These are phyloP conservation scores for Umbelopsis sp. DNA, from an alignment of 371 early-diverging fungal genomes.

Conservation along the genomic window DNA sequence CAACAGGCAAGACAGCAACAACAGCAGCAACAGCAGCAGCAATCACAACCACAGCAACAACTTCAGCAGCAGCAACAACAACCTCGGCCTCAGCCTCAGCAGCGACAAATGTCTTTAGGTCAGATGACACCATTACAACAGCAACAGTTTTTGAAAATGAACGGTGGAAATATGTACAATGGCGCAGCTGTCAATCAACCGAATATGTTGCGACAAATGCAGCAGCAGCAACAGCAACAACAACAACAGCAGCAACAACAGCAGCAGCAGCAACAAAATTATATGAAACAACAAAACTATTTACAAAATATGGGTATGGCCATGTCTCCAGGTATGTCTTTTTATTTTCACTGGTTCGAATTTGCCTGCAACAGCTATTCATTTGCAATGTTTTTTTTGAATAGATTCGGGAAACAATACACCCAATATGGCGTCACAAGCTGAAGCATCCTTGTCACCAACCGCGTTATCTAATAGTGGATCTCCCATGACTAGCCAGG, in stretches of 20 bases:
- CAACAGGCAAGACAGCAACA: slow-evolving; percentile 25
- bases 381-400: background rate
- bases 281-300: slow-evolving; percentile 12
- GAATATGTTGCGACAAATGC: slow-evolving; percentile 10
- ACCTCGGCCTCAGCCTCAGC: background rate
- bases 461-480: background rate
- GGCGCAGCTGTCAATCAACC: background rate
- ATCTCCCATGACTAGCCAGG: slow-evolving; percentile 13
- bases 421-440: slow-evolving; percentile 1
- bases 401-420: background rate
- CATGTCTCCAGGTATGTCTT: background rate
- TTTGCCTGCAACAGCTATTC: background rate
- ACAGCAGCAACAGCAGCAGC: slow-evolving; percentile 6
- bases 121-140: slow-evolving; percentile 12
- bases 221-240: slow-evolving; percentile 9
- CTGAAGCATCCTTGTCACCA: slow-evolving; percentile 2
- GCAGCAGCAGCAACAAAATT: slow-evolving; percentile 3
- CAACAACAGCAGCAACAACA: background rate
- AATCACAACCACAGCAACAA: slow-evolving; percentile 19
- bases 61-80: slow-evolving; percentile 21
- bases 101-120: slow-evolving; percentile 3
- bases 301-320: slow-evolving; percentile 9
- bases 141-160: slow-evolving; percentile 7
- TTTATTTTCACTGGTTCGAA: background rate
- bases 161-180: slow-evolving; percentile 9